These are phyloP conservation scores for Penicillium expansum DNA, from an alignment of 2,329 filamentous ascomycete species.

Conservation along the genomic window DNA sequence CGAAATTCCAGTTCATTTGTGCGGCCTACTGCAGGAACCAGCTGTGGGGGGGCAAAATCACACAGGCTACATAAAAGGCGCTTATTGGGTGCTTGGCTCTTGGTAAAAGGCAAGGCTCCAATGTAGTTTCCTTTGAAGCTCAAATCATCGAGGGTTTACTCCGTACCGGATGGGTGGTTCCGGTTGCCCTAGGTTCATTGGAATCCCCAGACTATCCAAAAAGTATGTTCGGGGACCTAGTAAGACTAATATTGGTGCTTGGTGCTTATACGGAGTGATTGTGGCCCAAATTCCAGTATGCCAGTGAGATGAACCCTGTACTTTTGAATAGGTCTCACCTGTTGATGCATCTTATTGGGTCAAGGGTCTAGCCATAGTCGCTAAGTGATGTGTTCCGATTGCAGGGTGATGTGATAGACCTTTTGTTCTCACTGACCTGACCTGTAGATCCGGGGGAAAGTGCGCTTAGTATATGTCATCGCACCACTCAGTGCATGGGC, in stretches of 20 bases:
- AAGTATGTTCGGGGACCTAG: background rate
- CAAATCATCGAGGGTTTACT: constrained; percentile 6
- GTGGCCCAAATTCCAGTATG: constrained; percentile 2
- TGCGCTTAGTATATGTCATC: constrained; percentile 1
- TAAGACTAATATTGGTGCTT: background rate
- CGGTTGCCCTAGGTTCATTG: constrained; percentile 10
- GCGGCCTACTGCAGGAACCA: constrained; percentile 41
- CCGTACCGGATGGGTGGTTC: constrained; percentile 3
- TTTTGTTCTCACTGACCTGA: constrained; percentile 10
- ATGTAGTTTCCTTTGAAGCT: constrained; percentile 7
- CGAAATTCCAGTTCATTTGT: constrained; percentile 15
- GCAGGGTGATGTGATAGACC: constrained; percentile 23
- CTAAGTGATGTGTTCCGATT: constrained; percentile 26
- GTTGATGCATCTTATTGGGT: constrained; percentile 22
- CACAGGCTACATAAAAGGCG: background rate
- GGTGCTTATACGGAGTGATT: no score
- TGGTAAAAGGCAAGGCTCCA: constrained; percentile 10
- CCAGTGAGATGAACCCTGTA: background rate
- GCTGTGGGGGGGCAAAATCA: constrained; percentile 19
- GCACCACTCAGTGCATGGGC: background rate
- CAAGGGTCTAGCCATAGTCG: constrained; percentile 16
- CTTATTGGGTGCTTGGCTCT: background rate
- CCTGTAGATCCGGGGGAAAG: constrained; percentile 17
- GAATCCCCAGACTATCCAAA: background rate
- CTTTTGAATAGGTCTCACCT: constrained; percentile 5